Evolutionary conservation across 2,329 filamentous ascomycete genomes (phyloP).

Genomic region (Dactylonectria estremocensis): DNA sequence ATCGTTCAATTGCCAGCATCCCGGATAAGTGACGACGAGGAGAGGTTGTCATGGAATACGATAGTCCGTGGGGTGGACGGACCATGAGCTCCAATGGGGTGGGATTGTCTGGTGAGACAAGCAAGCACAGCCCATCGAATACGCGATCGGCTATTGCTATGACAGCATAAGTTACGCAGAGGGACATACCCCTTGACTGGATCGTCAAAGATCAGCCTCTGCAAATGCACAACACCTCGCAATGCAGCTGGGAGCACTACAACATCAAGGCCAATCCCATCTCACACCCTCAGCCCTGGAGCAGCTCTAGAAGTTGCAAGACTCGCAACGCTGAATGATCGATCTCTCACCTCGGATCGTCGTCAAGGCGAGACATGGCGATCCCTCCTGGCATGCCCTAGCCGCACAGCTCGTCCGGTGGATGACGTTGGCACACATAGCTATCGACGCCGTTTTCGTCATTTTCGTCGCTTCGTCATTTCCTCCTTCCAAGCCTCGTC

Average conservation of each 20-base stretch:
- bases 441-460: background rate
- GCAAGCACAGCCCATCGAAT: background rate
- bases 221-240: background rate
- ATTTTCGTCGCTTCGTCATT: background rate
- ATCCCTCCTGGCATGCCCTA: background rate
- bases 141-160: background rate
- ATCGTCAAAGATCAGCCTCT: background rate
- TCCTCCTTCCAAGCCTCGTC: background rate
- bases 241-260: background rate
- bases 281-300: too few species aligned
- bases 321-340: too few species aligned
- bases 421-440: background rate
- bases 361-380: conserved; percentile 8
- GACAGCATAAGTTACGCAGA: background rate
- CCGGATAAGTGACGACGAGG: background rate
- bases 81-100: background rate
- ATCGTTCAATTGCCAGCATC: conserved; percentile 19
- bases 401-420: background rate
- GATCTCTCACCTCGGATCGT: background rate
- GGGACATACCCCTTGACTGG: background rate
- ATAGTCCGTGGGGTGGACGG: background rate
- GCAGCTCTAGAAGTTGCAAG: too few species aligned
- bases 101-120: background rate
- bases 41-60: background rate
- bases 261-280: background rate